Evolutionary conservation across 2,329 filamentous ascomycete genomes (phyloP).

Genomic region (Penicillium brasilianum): DNA sequence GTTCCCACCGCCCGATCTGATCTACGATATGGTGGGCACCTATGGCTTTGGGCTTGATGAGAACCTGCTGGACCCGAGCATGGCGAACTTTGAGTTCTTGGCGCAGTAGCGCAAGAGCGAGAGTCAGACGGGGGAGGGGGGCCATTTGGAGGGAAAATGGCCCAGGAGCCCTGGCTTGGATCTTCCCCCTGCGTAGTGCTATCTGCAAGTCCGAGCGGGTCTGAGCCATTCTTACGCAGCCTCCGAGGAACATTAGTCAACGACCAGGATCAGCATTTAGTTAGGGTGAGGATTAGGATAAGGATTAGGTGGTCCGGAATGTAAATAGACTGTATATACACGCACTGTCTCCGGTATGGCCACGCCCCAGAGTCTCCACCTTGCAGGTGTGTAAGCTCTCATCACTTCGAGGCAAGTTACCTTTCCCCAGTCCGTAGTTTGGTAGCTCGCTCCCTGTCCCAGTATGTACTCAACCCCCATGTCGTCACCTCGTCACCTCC

Average conservation of each 20-base stretch:
- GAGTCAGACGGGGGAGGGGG: not conserved
- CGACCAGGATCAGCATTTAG: not conserved
- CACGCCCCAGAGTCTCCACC: constrained; percentile 26
- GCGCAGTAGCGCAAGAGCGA: constrained; percentile 35
- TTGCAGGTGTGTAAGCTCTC: constrained; percentile 23
- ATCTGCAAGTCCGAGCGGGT: not conserved
- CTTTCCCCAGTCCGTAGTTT: not conserved
- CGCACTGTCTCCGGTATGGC: constrained; percentile 15
- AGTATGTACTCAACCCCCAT: constrained; percentile 10
- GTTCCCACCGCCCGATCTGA: constrained; percentile 48
- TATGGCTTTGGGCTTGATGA: constrained; percentile 50
- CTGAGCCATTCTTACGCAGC: constrained; percentile 13
- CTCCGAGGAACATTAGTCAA: not conserved
- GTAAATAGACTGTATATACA: constrained; percentile 21
- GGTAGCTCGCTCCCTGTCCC: not conserved
- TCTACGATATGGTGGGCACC: constrained; percentile 51
- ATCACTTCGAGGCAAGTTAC: no score
- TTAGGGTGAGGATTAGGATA: not conserved
- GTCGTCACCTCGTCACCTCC: constrained; percentile 27
- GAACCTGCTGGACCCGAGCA: constrained; percentile 48
- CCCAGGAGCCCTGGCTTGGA: not conserved
- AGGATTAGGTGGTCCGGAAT: constrained; percentile 16
- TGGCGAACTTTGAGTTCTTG: constrained; percentile 49
- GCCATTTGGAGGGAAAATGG: not conserved
- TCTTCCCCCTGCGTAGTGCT: not conserved